phyloP scores from a whole-genome alignment of 2,329 filamentous ascomycete genomes.

The Metarhizium robertsii region DNA sequence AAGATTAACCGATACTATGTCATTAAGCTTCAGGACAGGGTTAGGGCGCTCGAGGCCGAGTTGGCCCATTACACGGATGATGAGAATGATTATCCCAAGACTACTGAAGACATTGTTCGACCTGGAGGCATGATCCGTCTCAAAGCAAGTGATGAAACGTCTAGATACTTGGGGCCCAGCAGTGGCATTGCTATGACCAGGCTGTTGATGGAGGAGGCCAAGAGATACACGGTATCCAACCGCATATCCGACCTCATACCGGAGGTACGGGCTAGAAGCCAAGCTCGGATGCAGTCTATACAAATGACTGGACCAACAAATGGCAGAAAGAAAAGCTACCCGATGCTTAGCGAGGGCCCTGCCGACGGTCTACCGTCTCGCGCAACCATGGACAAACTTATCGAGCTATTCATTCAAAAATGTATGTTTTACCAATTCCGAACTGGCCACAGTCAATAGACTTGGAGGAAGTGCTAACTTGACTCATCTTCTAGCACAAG shows the following conservation, averaged over 20 bases:
- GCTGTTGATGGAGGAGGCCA: constrained; percentile 92
- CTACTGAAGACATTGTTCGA: constrained; percentile 76
- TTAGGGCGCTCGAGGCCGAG: constrained; percentile 72
- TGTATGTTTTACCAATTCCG: constrained; percentile 37
- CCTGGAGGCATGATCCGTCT: constrained; percentile 79
- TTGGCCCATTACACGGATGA: constrained; percentile 71
- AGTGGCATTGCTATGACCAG: constrained; percentile 94
- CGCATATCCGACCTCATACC: constrained; percentile 89
- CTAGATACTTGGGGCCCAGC: constrained; percentile 83
- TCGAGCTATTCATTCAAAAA: constrained; percentile 81
- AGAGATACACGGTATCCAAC: constrained; percentile 82
- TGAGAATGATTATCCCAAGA: constrained; percentile 58
- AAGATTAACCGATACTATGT: constrained; percentile 90
- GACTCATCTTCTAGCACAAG: constrained; percentile 52
- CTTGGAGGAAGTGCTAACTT: neutral
- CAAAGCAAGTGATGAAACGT: constrained; percentile 73
- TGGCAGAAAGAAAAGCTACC: constrained; percentile 74
- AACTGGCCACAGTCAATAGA: neutral
- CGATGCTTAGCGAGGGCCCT: constrained; percentile 77
- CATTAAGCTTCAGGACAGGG: constrained; percentile 79
- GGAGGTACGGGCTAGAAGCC: constrained; percentile 52
- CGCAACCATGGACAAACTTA: constrained; percentile 64
- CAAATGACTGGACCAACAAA: constrained; percentile 40
- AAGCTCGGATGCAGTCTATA: constrained; percentile 49
- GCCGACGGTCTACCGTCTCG: constrained; percentile 67